Base-by-base conservation (phyloP, 2,329 filamentous ascomycete species). In the Seiridium unicorne region DNA sequence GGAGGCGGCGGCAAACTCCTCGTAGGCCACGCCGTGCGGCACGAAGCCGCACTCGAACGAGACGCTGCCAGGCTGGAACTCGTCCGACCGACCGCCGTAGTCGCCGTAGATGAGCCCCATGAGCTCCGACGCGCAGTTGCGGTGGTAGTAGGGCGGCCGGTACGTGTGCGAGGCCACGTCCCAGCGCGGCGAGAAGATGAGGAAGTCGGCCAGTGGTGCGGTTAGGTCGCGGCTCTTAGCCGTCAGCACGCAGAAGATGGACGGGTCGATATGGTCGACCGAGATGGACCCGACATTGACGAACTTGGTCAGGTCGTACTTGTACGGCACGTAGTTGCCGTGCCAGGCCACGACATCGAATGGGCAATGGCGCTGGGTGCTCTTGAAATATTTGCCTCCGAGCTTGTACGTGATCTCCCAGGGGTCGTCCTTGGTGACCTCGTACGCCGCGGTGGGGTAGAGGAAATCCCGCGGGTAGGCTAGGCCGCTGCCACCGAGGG, bases 341-440 rank as follows among this genome's bases (percentile, higher is more conserved):
- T 90, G 87, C 88, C 88, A 90, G 2, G 86, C 88, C 0, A 90
- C 85, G 1, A 90, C 88, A 65, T 91, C 88, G 67, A 90, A 91
- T 0, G 89, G 88, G 2, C 82, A 87, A 69, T 90, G 88, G 31
- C 77, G 77, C 68, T 91, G 88, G 31, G 79, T 80, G 58, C 82
- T 85, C 31, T 75, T 77, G 67, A 88, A 89, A 44, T 89, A 81
- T 47, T 81, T 79, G 1, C 87, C 87, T 1, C 79, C 80, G 51
- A 89, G 82, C 68, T 90, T 90, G 65, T 82, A 83, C 0, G 88
- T 75, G 2, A 90, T 76, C 26, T 79, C 77, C 79, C 87, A 87
- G 34, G 40, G 40, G 55, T 78, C 77, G 1, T 78, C 79, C 38
- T 79, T 75, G n/a, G 82, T 81, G n/a, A 80, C 71, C 40, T 86